phyloP scores from a whole-genome alignment of 202 grass and related monocot species.

The Eragrostis tef region DNA sequence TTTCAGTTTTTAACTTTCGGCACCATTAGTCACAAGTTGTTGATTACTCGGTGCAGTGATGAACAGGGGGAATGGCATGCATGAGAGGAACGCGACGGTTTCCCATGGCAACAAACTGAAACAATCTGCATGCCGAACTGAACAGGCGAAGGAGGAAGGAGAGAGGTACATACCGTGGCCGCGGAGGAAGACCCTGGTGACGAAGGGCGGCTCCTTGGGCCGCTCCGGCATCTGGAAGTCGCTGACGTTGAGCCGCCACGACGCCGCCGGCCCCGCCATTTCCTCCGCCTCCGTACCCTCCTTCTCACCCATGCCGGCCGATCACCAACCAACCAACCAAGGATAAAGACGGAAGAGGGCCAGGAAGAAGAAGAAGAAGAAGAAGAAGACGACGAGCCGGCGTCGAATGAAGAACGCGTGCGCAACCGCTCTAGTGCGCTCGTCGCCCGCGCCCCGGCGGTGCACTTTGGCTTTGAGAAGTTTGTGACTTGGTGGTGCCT shows the following conservation, averaged over 20 bases:
- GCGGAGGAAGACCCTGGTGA: slow-evolving; percentile 60
- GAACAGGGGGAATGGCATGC: not conserved
- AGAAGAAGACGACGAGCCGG: not conserved
- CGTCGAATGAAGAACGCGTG: not conserved
- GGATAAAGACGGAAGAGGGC: not conserved
- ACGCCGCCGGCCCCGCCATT: slow-evolving; percentile 26
- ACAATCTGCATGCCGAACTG: not conserved
- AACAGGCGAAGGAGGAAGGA: not conserved
- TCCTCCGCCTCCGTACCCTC: not conserved
- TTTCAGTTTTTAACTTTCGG: not conserved
- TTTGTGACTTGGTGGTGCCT: too few species aligned
- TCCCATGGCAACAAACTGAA: not conserved
- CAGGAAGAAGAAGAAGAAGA: not conserved
- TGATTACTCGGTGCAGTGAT: too few species aligned
- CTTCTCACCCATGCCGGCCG: slow-evolving; percentile 2
- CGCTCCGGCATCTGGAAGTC: slow-evolving; percentile 74
- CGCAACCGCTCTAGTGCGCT: not conserved
- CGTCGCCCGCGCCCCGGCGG: not conserved
- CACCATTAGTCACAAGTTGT: too few species aligned
- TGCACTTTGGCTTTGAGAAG: not conserved
- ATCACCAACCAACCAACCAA: too few species aligned
- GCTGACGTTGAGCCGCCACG: slow-evolving; percentile 69
- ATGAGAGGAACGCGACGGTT: not conserved
- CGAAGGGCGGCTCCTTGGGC: slow-evolving; percentile 57
- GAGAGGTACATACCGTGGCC: slow-evolving; percentile 40